Evolutionary conservation across 352 stramenopile genomes (phyloP).

Genomic region (Plasmopara viticola): DNA sequence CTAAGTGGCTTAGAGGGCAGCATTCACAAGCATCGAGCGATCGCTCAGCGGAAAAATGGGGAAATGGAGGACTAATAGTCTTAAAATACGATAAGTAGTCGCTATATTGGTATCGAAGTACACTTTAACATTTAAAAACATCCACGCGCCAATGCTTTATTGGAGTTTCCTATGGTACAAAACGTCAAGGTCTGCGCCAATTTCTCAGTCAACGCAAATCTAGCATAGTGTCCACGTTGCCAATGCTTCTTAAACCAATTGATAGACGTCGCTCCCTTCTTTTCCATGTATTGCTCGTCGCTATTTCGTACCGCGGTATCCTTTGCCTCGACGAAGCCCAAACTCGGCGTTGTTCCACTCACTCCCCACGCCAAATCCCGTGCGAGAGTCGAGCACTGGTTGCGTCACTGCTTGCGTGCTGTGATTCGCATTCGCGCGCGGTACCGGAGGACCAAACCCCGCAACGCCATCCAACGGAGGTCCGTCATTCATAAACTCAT

Average conservation of each 20-base stretch:
- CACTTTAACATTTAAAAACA: no score
- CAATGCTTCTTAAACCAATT: not conserved
- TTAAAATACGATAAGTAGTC: no score
- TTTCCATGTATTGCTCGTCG: not conserved
- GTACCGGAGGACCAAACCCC: constrained; percentile 12
- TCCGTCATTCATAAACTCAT: constrained; percentile 56
- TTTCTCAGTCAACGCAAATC: no score
- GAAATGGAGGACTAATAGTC: no score
- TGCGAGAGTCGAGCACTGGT: constrained; percentile 26
- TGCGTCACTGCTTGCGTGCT: constrained; percentile 13
- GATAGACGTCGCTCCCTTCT: not conserved
- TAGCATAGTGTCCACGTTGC: not conserved
- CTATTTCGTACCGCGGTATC: constrained; percentile 63
- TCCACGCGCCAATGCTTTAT: no score
- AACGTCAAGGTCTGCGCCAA: no score
- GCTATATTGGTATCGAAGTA: no score
- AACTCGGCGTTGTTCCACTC: constrained; percentile 87
- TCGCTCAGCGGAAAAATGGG: no score
- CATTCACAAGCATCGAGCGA: no score
- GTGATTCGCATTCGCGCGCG: constrained; percentile 20
- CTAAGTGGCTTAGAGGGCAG: no score
- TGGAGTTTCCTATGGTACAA: no score
- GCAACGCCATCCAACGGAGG: constrained; percentile 15
- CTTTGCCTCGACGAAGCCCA: constrained; percentile 54
- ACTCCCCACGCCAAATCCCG: constrained; percentile 52